Base-by-base conservation (phyloP, 2,329 filamentous ascomycete genomes). In the Penicillium sp. region DNA sequence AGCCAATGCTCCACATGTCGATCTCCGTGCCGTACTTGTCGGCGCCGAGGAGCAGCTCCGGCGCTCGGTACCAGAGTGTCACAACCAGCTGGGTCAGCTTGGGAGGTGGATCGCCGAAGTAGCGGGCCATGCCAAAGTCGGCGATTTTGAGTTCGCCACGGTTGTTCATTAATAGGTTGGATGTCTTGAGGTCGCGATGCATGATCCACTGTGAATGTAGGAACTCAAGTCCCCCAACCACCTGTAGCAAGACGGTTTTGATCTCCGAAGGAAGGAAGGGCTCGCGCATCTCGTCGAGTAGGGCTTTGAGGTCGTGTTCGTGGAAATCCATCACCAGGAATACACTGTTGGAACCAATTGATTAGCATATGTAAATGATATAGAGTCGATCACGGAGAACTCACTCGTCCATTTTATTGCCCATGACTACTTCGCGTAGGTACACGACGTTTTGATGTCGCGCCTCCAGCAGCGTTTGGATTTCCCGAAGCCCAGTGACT, bases 311-410 rank as follows among this genome's bases (percentile, higher is more conserved):
- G 71, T 99, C 94, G 81, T 99, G 94, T 80, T 97, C 93, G 69
- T 97, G 82, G 76, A 97, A 99, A 72, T 97, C 93, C 82, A 99
- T 93, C 62, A 97, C 94, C 57, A 99, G 86, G 74, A 91, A 95
- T 64, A 97, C 89, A 78, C 88, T 91, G 74, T 74, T 67, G 50
- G 37, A 47, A 23, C 21, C 33, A 42, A 37, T 54, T 23, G 13
- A 31, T 57, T 43, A 57, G 50, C 29, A 10, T 19, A 19, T 37
- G 15, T 33, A n/a, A n/a, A 6, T 10, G 17, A 27, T 9, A 6
- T 8, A 23, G 27, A 25, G 8, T 8, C 6, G 1, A 40, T 1
- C 17, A 15, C 1, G 35, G 17, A 42, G 9, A 47, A 77, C 79
- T 75, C 75, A 84, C 81, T 88, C 84, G 60, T 83, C 79, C 62